Conservation (phyloP, 169 alveolate species). For the Pseudocohnilembus persalinus region DNA sequence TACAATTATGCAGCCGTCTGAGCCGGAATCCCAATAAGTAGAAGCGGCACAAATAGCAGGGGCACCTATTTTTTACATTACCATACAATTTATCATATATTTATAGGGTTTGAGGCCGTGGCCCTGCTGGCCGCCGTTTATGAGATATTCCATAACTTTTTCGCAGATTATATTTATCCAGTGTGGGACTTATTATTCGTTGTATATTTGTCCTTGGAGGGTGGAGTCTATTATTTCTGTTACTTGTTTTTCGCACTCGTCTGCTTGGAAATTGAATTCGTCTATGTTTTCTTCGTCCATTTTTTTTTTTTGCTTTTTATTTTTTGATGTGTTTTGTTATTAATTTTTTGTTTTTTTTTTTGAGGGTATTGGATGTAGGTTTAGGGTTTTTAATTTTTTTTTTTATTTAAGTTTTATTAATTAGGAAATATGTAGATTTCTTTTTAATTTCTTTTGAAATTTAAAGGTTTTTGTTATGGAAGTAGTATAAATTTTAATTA, state of each 20-base stretch:
- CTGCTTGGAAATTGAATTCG: slow-evolving; percentile 16
- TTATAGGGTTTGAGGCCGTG: slow-evolving; percentile 11
- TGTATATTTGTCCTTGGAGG: slow-evolving; percentile 11
- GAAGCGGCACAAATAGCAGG: slow-evolving; percentile 11
- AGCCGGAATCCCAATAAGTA: slow-evolving; percentile 24
- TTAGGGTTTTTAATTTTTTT: no score
- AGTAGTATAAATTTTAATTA: no score
- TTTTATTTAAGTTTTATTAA: no score
- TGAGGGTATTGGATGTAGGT: no score
- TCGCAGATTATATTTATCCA: slow-evolving; percentile 17
- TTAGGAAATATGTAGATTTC: no score
- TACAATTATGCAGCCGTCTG: slow-evolving; percentile 4
- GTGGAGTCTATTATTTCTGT: slow-evolving; percentile 2
- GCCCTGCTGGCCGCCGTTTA: neutral
- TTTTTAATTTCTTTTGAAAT: no score
- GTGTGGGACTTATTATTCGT: slow-evolving; percentile 23
- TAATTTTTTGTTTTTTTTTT: no score
- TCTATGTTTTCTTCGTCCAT: slow-evolving; percentile 24
- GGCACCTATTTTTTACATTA: slow-evolving; percentile 20
- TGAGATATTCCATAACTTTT: slow-evolving; percentile 21
- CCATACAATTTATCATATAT: slow-evolving; percentile 26
- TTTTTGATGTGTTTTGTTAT: neutral
- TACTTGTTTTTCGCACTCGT: slow-evolving; percentile 20
- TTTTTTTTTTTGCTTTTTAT: neutral
- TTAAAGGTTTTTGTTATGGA: no score